Percentiles rank a stretch among this genome's conserved stretches.
Conservation (phyloP, 2,329 filamentous ascomycete species). For the Ceratocystis lukuohia region DNA sequence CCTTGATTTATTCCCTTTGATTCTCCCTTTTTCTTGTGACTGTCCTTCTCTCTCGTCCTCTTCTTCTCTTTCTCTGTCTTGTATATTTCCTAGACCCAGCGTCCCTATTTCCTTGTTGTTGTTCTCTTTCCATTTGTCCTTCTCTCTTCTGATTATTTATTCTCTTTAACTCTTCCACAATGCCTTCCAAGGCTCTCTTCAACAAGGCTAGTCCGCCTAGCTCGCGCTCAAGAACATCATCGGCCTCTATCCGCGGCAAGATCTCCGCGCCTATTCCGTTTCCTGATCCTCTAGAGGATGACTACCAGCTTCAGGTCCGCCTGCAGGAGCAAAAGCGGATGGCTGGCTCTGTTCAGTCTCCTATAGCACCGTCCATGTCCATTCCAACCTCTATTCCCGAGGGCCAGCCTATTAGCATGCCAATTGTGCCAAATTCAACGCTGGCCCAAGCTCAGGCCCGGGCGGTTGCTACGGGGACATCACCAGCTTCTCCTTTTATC, state of each 20-base stretch:
- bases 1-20: neutral
- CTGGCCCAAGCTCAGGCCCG: slow-evolving; percentile 13
- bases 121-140: neutral
- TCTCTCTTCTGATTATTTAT: neutral
- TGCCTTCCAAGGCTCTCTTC: slow-evolving; percentile 8
- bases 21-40: neutral
- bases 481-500: neutral
- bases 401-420: slow-evolving; percentile 17
- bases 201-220: slow-evolving; percentile 29
- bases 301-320: slow-evolving; percentile 29
- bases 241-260: slow-evolving; percentile 39
- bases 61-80: neutral
- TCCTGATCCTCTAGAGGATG: slow-evolving; percentile 35
- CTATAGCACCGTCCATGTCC: slow-evolving; percentile 17
- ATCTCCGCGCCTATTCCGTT: slow-evolving; percentile 51
- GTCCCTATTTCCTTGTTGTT: neutral
- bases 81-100: neutral
- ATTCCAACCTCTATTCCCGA: slow-evolving; percentile 11
- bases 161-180: neutral
- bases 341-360: slow-evolving; percentile 23
- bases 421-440: slow-evolving; percentile 16
- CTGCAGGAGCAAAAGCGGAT: neutral
- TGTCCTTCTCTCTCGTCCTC: neutral
- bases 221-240: slow-evolving; percentile 20
- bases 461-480: slow-evolving; percentile 3